phyloP scores from a whole-genome alignment of 1,139 yeast species.

The Pichia cactophila region DNA sequence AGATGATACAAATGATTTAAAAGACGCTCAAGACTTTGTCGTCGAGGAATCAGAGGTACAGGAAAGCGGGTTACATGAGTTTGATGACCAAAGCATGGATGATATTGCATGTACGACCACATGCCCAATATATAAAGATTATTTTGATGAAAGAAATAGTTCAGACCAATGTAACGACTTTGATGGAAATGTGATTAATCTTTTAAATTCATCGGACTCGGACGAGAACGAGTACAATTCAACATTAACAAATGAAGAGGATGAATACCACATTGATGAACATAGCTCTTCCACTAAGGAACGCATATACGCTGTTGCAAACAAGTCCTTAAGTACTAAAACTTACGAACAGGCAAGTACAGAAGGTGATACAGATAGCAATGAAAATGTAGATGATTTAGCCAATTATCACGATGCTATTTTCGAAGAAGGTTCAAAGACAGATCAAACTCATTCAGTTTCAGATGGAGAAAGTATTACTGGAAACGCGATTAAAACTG shows the following conservation, averaged over 20 bases:
- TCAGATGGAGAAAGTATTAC: not conserved
- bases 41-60: no score
- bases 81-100: not conserved
- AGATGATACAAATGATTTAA: no score
- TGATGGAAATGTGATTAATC: not conserved
- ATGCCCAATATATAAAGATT: not conserved
- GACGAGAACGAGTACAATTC: not conserved
- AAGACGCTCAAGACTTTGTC: no score
- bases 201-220: not conserved
- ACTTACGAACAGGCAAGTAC: no score
- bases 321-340: not conserved
- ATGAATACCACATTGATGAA: not conserved
- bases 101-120: not conserved
- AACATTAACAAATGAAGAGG: no score
- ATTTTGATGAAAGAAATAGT: not conserved
- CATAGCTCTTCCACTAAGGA: not conserved
- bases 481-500: not conserved
- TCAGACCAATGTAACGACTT: not conserved
- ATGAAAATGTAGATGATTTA: not conserved
- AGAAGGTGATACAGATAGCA: not conserved
- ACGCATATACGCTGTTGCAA: not conserved
- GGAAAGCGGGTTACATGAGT: no score
- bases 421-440: not conserved
- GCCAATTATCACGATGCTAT: not conserved
- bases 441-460: not conserved